Evolutionary conservation across 192 early-diverging fungal genomes (phyloP), one percentile per base, ranked within the genome.

Genomic region (Rhizophagus prolifer): DNA sequence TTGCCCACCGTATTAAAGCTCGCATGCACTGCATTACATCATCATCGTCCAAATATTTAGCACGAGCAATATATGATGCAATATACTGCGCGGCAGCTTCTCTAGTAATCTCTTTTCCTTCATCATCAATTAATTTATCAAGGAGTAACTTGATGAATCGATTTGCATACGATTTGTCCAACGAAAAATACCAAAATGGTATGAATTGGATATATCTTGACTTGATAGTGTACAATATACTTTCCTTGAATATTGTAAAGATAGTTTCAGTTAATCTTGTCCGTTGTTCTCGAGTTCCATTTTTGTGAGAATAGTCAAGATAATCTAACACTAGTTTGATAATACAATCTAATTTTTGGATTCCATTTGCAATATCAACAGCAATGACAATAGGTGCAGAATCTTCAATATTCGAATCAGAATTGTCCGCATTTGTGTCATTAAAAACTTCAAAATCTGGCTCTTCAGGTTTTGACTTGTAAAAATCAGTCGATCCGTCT

Each of bases 191-290:
- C 82, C 95, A 95, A 77, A 97, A 99, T 30, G 95, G 80, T 28
- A 97, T 75, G 72, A 98, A 99, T 81, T 99, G 97, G 9, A 92
- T 93, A 82, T 95, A 95, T 41, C 95, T 90, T 58, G 94, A 93
- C 75, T 92, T 92, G 79, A 96, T 92, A 0, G 96, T 99, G 3
- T 92, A 90, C 25, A 98, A 79, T 28, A 97, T 86, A 2, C 88
- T 86, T 25, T 88, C 82, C 70, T 93, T 91, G 80, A 98, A 99
- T 34, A 95, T 86, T 26, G 90, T 88, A 19, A 98, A 78, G 47
- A 97, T 80, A 14, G 84, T 81, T 23, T 88, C 70, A 72, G 92
- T 95, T 19, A 95, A 80, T 31, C 91, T 87, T 28, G 82, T 78
- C 38, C 84, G 79, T 79, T 73, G 8, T 65, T 74, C 10, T 58